Conservation (phyloP, 805 yeast genomes). For the Tetrapisispora nanseiensis region DNA sequence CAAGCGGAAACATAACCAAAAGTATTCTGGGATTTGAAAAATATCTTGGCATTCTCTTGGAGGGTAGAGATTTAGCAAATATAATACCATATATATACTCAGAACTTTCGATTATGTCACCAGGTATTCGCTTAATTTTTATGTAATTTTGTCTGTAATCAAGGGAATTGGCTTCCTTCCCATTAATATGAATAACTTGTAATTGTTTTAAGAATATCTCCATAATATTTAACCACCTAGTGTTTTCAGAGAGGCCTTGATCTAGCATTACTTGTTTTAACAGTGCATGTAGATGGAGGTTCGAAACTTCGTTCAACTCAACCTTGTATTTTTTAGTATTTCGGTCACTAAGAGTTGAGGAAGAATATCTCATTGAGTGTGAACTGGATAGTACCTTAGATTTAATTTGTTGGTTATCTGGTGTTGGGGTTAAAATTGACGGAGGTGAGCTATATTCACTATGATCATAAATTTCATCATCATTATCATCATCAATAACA, state of each 20-base stretch:
- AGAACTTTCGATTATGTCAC: constrained; percentile 57
- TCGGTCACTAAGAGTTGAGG: constrained; percentile 15
- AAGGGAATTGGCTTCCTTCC: constrained; percentile 57
- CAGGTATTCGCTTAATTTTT: constrained; percentile 75
- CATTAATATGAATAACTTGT: constrained; percentile 49
- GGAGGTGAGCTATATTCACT: background rate
- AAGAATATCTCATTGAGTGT: constrained; percentile 5
- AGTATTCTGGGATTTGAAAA: constrained; percentile 66
- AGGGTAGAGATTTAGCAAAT: constrained; percentile 74
- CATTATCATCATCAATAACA: constrained; percentile 16
- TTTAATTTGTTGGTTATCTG: constrained; percentile 11
- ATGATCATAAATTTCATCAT: background rate
- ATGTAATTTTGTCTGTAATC: constrained; percentile 77
- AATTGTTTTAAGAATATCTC: constrained; percentile 43
- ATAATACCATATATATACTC: constrained; percentile 65
- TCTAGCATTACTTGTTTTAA: constrained; percentile 54
- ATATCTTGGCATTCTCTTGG: constrained; percentile 61
- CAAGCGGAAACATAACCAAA: constrained; percentile 80
- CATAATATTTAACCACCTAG: constrained; percentile 52
- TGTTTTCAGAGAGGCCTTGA: constrained; percentile 38
- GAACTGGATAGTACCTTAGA: background rate
- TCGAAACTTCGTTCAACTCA: constrained; percentile 31
- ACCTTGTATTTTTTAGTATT: constrained; percentile 13
- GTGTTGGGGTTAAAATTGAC: constrained; percentile 5
- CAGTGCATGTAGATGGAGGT: constrained; percentile 39